These are phyloP conservation scores for Cladosporium sp. DNA, from an alignment of 2,329 filamentous ascomycete genomes.

Conservation along the genomic window DNA sequence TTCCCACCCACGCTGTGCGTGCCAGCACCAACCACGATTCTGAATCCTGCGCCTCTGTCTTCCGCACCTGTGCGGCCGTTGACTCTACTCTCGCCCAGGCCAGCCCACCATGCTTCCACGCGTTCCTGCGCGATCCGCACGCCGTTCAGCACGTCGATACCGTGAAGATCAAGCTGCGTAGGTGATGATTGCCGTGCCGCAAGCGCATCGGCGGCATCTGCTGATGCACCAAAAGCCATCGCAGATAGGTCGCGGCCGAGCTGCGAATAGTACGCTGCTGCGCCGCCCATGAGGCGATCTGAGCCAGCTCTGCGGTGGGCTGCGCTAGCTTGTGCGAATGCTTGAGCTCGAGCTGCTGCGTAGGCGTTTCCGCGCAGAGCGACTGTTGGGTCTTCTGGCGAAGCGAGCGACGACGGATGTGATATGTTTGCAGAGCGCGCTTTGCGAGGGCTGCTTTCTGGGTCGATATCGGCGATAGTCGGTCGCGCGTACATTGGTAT, in stretches of 20 bases:
- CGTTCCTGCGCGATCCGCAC: conserved; percentile 72
- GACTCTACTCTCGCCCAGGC: conserved; percentile 65
- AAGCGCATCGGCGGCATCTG: conserved; percentile 68
- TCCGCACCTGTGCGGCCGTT: conserved; percentile 47
- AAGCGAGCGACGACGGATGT: conserved; percentile 32
- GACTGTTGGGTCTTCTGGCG: conserved; percentile 23
- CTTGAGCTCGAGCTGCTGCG: conserved; percentile 50
- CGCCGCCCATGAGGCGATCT: conserved; percentile 72
- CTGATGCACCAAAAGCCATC: conserved; percentile 59
- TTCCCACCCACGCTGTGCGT: conserved; percentile 76
- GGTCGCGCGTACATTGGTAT: conserved; percentile 51
- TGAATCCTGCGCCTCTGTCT: conserved; percentile 59
- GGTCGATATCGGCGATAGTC: conserved; percentile 37
- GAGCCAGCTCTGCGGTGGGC: conserved; percentile 66
- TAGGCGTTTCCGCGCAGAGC: conserved; percentile 37
- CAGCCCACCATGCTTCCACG: conserved; percentile 75
- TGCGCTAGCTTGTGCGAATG: conserved; percentile 59
- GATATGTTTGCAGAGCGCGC: conserved; percentile 16
- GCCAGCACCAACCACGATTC: conserved; percentile 79
- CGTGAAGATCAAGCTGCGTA: conserved; percentile 74
- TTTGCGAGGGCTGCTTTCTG: conserved; percentile 13
- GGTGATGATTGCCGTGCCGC: conserved; percentile 66
- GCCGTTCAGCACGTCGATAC: conserved; percentile 77
- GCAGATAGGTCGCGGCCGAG: conserved; percentile 66
- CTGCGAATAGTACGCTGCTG: conserved; percentile 73